Conservation (phyloP, 1,284 basidiomycete genomes). For the Ceratobasidium sp. region DNA sequence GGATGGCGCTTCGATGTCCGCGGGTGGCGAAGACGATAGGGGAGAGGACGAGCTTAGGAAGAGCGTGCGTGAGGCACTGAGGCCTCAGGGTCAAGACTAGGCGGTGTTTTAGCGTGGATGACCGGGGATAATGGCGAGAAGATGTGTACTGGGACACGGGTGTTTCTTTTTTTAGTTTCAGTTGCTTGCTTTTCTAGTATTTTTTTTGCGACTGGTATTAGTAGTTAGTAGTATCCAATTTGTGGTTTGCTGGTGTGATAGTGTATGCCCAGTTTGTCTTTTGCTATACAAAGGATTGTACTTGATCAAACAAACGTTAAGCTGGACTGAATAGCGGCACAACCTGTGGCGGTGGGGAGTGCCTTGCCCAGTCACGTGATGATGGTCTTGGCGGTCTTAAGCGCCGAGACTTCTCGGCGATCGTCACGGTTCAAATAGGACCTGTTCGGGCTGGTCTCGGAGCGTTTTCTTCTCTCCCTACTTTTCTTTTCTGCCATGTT, state of each 20-base stretch:
- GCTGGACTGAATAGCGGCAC: not conserved
- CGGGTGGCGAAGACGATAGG: conserved; percentile 52
- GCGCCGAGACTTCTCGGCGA: conserved; percentile 25
- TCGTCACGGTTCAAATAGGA: conserved; percentile 24
- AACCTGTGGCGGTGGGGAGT: not conserved
- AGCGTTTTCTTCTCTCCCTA: not conserved
- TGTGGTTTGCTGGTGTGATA: conserved; percentile 36
- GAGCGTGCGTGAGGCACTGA: conserved; percentile 84
- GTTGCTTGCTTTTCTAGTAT: conserved; percentile 44
- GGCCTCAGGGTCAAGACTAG: conserved; percentile 26
- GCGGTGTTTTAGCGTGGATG: not conserved
- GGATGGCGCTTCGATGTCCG: conserved; percentile 66
- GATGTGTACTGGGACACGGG: conserved; percentile 32
- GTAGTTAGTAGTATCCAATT: conserved; percentile 5
- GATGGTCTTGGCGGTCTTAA: not conserved
- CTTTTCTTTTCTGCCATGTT: conserved; percentile 24
- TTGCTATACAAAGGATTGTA: conserved; percentile 35
- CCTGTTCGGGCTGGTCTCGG: not conserved
- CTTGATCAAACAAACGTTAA: not conserved
- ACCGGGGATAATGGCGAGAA: conserved; percentile 1
- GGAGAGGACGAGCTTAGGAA: conserved; percentile 82
- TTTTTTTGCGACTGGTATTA: conserved; percentile 36
- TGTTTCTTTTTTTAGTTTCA: conserved; percentile 20
- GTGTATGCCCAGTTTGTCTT: conserved; percentile 34
- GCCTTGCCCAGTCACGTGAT: no score